Evolutionary conservation across 129 eudicot genomes (phyloP).

Genomic region (sunflower (Helianthus annuus)): HanXRQr2.0-SUNRISE NC_035449.2:161205789-161206288

Average conservation of each 20-base stretch:
- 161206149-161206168: too few species aligned
- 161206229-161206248: too few species aligned
- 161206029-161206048: neutral
- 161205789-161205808: conserved; percentile 34
- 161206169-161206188: too few species aligned
- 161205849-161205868: conserved; percentile 58
- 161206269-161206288: too few species aligned
- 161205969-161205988: neutral
- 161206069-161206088: too few species aligned
- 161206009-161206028: conserved; percentile 5
- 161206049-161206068: neutral
- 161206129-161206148: too few species aligned
- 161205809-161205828: conserved; percentile 38
- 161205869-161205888: conserved; percentile 33
- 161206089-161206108: too few species aligned
- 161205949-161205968: neutral
- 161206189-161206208: too few species aligned
- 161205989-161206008: neutral
- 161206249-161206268: too few species aligned
- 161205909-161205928: conserved; percentile 32
- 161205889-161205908: conserved; percentile 45
- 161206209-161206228: too few species aligned
- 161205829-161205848: conserved; percentile 50
- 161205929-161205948: neutral
- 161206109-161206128: too few species aligned